Evolutionary conservation across 2,329 filamentous ascomycete genomes (phyloP), one percentile per base, ranked within the genome.

Genomic region (Trichoderma guizhouense): DNA sequence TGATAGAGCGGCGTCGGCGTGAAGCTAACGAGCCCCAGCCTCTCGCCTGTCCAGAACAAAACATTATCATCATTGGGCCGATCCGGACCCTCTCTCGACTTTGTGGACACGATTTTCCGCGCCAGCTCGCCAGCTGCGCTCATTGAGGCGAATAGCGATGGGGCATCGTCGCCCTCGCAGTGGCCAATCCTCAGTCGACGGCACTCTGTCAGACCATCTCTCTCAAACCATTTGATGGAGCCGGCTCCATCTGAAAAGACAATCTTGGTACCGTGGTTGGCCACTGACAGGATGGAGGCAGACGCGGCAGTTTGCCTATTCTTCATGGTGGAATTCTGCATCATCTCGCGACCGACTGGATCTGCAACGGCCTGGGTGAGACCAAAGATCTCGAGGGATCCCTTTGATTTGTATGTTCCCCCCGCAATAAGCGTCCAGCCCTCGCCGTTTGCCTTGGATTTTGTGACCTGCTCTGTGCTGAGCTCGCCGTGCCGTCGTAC

Each of bases 381-480:
- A 15, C 90, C 90, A 79, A 97, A 97, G n/a, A 97, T 83, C 78
- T 98, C 95, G 2, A 98, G 84, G 0, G 92, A 95, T 0, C 95
- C 95, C 80, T 96, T 95, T 36, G 92, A 93, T 76, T 96, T 97
- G 83, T 98, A 98, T 78, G 95, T 93, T 6, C 95, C 95, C 51
- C 92, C 93, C 3, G 94, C 93, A 66, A 97, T 88, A 30, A 98
- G 82, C 0, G 92, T 94, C 60, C 91, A 86, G 0, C 90, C 87
- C 14, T 80, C 86, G 0, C 81, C 76, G 0, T 80, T 79, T n/a
- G 77, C 81, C 75, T 91, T 91, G n/a, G 85, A 85, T 21, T 83
- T 82, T 74, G 80, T 83, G 14, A 89, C 83, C 74, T 86, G 86
- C 70, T 88, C 86, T 69, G 85, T 80, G 12, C 89, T 87, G 24